A percentile compares a stretch with the other conserved stretches of the same genome.
phyloP scores from a whole-genome alignment of 2,329 filamentous ascomycete genomes.

The Coniella vitis region DNA sequence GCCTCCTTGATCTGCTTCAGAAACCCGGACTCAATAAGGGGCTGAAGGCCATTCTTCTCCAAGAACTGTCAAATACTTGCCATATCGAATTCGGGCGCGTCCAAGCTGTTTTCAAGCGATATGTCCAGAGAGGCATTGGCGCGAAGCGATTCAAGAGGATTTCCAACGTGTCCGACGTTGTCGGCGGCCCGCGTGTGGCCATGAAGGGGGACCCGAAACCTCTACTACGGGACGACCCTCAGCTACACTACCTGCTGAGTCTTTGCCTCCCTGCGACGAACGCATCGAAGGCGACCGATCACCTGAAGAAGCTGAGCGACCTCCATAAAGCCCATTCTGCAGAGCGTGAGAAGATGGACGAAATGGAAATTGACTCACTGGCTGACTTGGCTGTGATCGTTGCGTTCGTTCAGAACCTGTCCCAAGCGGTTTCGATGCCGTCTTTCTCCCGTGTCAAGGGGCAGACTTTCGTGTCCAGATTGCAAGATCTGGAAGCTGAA shows the following conservation, averaged over 20 bases:
- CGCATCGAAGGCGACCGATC: constrained; percentile 29
- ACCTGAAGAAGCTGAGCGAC: constrained; percentile 33
- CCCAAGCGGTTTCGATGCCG: constrained; percentile 28
- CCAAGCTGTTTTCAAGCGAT: constrained; percentile 33
- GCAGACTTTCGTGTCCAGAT: constrained; percentile 28
- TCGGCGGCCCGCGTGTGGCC: constrained; percentile 29
- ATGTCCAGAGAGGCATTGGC: constrained; percentile 29
- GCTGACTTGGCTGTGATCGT: constrained; percentile 31
- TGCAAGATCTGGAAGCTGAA: constrained; percentile 29
- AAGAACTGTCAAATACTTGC: constrained; percentile 39
- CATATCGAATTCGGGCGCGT: constrained; percentile 35
- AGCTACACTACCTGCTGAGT: constrained; percentile 36
- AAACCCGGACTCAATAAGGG: constrained; percentile 21
- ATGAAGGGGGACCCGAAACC: constrained; percentile 36
- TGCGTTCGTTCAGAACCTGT: constrained; percentile 33
- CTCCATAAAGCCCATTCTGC: constrained; percentile 28
- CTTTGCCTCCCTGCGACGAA: constrained; percentile 35
- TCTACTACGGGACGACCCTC: constrained; percentile 30
- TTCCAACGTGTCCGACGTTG: constrained; percentile 26
- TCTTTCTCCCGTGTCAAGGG: constrained; percentile 32
- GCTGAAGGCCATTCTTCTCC: constrained; percentile 29
- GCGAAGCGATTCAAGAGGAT: constrained; percentile 36
- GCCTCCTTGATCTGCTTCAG: constrained; percentile 30
- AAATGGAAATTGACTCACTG: constrained; percentile 29
- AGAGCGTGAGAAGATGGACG: constrained; percentile 28